A percentile compares a stretch with the other conserved stretches of the same genome.
These are phyloP conservation scores for Leccinum incarnatum DNA, from an alignment of 768 basidiomycete species.

Conservation along the genomic window DNA sequence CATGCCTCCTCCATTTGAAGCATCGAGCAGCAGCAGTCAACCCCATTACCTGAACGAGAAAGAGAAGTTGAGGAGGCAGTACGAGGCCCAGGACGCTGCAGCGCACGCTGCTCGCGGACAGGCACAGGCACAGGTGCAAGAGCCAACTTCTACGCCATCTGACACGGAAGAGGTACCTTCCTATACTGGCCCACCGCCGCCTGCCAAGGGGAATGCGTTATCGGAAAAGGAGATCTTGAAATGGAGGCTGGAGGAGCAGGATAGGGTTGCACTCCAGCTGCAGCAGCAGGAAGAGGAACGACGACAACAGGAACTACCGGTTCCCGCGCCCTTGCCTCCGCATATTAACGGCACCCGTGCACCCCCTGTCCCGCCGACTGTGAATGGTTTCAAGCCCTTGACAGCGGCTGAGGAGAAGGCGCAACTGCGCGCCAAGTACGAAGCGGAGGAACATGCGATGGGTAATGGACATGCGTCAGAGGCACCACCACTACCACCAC, in stretches of 20 bases:
- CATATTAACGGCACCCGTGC: slow-evolving; percentile 28
- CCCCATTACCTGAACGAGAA: slow-evolving; percentile 56
- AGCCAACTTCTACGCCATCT: slow-evolving; percentile 16
- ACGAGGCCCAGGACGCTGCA: slow-evolving; percentile 65
- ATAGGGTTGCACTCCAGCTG: slow-evolving; percentile 36
- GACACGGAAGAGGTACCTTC: slow-evolving; percentile 23
- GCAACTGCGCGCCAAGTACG: slow-evolving; percentile 59
- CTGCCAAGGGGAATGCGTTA: slow-evolving; percentile 23
- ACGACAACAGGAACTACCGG: slow-evolving; percentile 2
- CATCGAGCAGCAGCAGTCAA: slow-evolving; percentile 34
- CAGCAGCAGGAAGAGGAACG: slow-evolving; percentile 16
- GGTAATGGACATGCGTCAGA: slow-evolving; percentile 38
- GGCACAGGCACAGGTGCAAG: slow-evolving; percentile 11
- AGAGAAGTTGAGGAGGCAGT: slow-evolving; percentile 60
- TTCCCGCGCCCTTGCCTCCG: slow-evolving; percentile 25
- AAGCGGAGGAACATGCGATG: slow-evolving; percentile 44
- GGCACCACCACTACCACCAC: not conserved
- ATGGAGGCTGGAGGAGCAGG: slow-evolving; percentile 55
- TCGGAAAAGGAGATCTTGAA: slow-evolving; percentile 60
- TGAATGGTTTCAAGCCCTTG: slow-evolving; percentile 35
- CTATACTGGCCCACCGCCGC: slow-evolving; percentile 18
- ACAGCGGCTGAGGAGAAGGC: slow-evolving; percentile 84
- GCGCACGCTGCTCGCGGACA: slow-evolving; percentile 32
- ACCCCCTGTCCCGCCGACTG: slow-evolving; percentile 29
- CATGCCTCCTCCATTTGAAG: slow-evolving; percentile 55